Base-by-base conservation (phyloP, 345 rosid species). In the Linum trigynum region DNA sequence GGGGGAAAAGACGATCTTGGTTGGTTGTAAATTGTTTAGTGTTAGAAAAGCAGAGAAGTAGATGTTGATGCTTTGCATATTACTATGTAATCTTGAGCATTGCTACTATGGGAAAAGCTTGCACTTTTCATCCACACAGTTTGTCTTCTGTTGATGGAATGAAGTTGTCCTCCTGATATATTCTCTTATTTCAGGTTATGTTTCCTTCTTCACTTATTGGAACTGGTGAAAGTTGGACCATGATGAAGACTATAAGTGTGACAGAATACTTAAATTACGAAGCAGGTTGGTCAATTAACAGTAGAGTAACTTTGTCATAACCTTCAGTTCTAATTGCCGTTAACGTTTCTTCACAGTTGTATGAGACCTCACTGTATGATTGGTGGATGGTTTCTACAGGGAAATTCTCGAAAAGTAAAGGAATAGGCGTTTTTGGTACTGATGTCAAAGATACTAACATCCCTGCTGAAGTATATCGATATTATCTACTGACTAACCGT, bases 201-300 rank as follows among this genome's bases (percentile, higher is more conserved):
- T 64, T 64, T 38, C 67, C 57, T 7, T 45, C 67, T 11, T n/a
- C 56, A 16, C 67, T 64, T 64, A 56, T 45, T 64, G 67, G 67
- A 17, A 64, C 56, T 45, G 57, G 57, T 5, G 67, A 64, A 17
- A 64, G 45, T 3, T 64, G 67, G 57, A 64, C 67, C 2, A 42
- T 64, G 57, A 64, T 64, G 67, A 64, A 64, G 57, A 51, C 36
- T 2, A 64, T 64, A 8, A 64, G 67, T 42, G 67, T 64, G 4
- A 51, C 67, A 43, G 67, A 64, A 17, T 48, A 64, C 67, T 48
- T 64, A 15, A 64, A 43, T 36, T 64, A 43, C 12, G 67, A 64
- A 64, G 15, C 67, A 17, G 67, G 67, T 41, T 23, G 59, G 59
- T 56, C 6, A 7, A 56, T 0, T 23, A 1, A 23, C 32, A 23